Evolutionary conservation across 2,329 filamentous ascomycete genomes (phyloP), one percentile per base, ranked within the genome.

Genomic region (Aureobasidium namibiae): DNA sequence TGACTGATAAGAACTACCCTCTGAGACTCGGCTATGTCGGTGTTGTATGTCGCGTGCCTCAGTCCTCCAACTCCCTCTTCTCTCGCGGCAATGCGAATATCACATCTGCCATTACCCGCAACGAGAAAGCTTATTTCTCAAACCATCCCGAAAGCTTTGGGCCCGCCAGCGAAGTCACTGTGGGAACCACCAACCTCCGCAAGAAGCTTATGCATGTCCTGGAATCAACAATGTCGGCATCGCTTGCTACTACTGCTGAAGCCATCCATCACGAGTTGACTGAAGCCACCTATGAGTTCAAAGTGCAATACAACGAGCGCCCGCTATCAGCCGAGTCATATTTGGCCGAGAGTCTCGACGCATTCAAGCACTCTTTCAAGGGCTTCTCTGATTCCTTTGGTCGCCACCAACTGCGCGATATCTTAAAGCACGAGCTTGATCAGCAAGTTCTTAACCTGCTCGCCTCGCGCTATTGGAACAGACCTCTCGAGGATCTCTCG

Each of bases 281-380:
- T 68, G 94, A 99, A 74, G 92, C 94, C 3, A 92, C 90, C 0
- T 99, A 99, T 69, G 92, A 99, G 73, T 99, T 96, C 80, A 99
- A 99, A 72, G 94, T 99, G 5, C 95, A 99, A 72, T 99, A 99
- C 76, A 99, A 99, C 68, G 94, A 99, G 71, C 86, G 94, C 7
- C 90, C 92, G 1, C 78, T 99, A 36, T 96, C 90, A 53, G 94
- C 94, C 1, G 94, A 99, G 71, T 96, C 92, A 4, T 99, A 99
- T 70, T 82, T 99, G 39, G 94, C 94, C 1, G 94, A 97, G 72
- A 95, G 89, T 65, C 78, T 99, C 3, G 94, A 99, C 72, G 86
- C 87, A 21, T 97, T 99, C 81, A 99, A 99, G 75, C 95, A 97
- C 73, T 90, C 90, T 0, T 99, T 99, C 76, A 96, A 96, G 71